A percentile compares a stretch with the other conserved stretches of the same genome.
Evolutionary conservation across 2,329 filamentous ascomycete genomes (phyloP).

Genomic region (Neopestalotiopsis rosae): DNA sequence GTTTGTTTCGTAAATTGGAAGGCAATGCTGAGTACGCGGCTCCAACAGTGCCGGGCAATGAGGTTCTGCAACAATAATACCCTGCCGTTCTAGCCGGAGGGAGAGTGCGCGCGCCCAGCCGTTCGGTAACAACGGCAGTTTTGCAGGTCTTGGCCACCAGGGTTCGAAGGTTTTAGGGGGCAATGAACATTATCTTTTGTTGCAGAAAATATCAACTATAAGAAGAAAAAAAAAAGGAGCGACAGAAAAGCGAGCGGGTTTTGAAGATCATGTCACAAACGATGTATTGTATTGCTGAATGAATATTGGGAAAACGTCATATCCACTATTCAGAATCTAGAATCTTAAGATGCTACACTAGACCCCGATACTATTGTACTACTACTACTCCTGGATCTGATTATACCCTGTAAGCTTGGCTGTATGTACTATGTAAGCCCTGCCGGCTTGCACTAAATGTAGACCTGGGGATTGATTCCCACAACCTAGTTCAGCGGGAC

Average conservation of each 20-base stretch:
- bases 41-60: neutral
- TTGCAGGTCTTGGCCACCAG: neutral
- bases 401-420: neutral
- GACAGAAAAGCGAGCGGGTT: neutral
- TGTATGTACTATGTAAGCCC: neutral
- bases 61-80: neutral
- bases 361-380: neutral
- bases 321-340: neutral
- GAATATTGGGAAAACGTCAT: neutral
- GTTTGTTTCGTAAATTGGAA: neutral
- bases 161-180: neutral
- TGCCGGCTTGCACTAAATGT: neutral
- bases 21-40: neutral
- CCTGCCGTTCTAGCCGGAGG: constrained; percentile 3
- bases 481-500: neutral
- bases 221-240: neutral
- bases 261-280: neutral
- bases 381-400: neutral
- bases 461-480: neutral
- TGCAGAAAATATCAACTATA: neutral
- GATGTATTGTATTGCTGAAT: neutral
- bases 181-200: neutral
- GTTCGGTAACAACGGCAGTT: neutral
- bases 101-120: neutral
- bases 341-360: neutral